phyloP scores from a whole-genome alignment of 1,284 basidiomycete genomes.

The Trametes versicolor region DNA sequence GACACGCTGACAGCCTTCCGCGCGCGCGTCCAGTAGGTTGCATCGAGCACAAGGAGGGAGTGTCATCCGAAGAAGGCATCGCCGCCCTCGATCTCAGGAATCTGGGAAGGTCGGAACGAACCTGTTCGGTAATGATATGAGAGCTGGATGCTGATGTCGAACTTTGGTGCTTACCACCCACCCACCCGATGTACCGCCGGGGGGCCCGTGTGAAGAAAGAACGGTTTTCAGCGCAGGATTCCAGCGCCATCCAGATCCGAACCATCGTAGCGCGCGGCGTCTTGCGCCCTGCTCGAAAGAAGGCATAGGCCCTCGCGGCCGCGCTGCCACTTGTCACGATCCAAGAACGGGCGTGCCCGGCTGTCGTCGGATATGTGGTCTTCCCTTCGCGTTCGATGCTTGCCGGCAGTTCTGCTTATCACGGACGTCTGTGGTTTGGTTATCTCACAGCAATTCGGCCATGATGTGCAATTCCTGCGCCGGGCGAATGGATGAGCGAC shows the following conservation, averaged over 20 bases:
- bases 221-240: not conserved
- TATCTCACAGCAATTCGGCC: too few species aligned
- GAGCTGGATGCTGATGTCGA: conserved; percentile 1
- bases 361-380: not conserved
- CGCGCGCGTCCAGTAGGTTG: conserved; percentile 21
- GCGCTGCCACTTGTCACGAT: conserved; percentile 1
- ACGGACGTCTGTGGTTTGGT: not conserved
- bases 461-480: not conserved
- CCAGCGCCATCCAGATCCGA: not conserved
- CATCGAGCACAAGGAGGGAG: conserved; percentile 17
- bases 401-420: not conserved
- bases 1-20: conserved; percentile 22
- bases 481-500: not conserved
- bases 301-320: not conserved
- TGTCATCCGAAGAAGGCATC: conserved; percentile 11
- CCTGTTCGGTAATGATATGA: conserved; percentile 11
- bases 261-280: conserved; percentile 5
- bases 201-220: conserved; percentile 14
- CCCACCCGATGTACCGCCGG: conserved; percentile 22
- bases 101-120: conserved; percentile 15
- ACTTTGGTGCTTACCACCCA: conserved; percentile 2
- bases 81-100: conserved; percentile 20
- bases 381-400: not conserved
- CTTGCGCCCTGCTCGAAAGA: not conserved
- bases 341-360: not conserved